Evolutionary conservation across 2,329 filamentous ascomycete species (phyloP).

Genomic region (Claviceps sp.): DNA sequence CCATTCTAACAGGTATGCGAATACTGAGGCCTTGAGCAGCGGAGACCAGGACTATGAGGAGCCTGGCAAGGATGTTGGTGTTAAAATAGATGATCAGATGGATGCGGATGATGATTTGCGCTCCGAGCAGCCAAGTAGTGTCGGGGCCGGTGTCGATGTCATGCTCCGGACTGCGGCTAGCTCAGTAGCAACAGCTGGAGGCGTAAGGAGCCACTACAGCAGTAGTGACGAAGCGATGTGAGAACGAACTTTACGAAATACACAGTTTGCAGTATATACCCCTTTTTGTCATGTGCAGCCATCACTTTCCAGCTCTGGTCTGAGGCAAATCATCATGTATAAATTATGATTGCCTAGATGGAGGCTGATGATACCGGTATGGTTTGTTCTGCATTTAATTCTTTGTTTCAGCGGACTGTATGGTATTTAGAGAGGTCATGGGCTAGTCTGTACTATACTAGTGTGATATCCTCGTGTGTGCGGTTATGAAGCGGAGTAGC

Average conservation of each 20-base stretch:
- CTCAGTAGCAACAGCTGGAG: slow-evolving; percentile 28
- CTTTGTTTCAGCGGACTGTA: too few relatives aligned
- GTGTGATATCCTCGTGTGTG: too few relatives aligned
- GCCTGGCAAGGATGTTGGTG: slow-evolving; percentile 19
- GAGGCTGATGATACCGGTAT: too few relatives aligned
- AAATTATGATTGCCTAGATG: too few relatives aligned
- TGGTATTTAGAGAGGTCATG: too few relatives aligned
- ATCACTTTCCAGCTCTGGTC: too few relatives aligned
- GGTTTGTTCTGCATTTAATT: too few relatives aligned
- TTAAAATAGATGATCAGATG: slow-evolving; percentile 16
- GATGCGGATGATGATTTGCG: slow-evolving; percentile 6
- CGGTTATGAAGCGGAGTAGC: too few relatives aligned
- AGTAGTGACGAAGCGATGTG: slow-evolving; percentile 12
- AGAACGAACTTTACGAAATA: background rate
- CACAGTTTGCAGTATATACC: too few relatives aligned
- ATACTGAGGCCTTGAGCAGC: slow-evolving; percentile 26
- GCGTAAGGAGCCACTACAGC: slow-evolving; percentile 23
- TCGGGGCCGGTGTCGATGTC: slow-evolving; percentile 17
- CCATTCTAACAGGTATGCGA: slow-evolving; percentile 28
- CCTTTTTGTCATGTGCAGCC: too few relatives aligned
- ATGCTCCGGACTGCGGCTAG: slow-evolving; percentile 17
- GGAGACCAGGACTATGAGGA: slow-evolving; percentile 29
- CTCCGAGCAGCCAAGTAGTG: slow-evolving; percentile 15
- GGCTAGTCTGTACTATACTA: too few relatives aligned
- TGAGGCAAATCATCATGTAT: too few relatives aligned